Conservation (phyloP, 768 basidiomycete species). For the Mycena metata region DNA sequence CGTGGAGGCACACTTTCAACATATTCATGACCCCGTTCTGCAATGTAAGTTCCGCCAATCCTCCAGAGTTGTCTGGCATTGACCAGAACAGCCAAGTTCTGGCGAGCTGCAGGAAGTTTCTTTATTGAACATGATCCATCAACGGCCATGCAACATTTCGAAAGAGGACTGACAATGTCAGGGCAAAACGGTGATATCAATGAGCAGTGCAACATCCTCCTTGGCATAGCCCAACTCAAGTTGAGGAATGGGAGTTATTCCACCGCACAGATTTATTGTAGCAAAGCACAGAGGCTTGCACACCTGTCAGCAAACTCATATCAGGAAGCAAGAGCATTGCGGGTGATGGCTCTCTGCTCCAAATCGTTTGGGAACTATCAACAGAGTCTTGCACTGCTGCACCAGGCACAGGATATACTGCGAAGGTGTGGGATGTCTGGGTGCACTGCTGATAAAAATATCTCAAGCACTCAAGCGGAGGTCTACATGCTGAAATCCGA, state of each 20-base stretch:
- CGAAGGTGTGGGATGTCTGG: background rate
- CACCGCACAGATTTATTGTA: background rate
- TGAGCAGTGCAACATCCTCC: background rate
- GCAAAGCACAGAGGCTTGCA: background rate
- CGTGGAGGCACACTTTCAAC: background rate
- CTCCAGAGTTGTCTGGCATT: background rate
- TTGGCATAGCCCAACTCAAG: background rate
- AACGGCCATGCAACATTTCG: background rate
- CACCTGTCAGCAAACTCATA: background rate
- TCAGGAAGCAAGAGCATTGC: background rate
- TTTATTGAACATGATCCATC: too few relatives aligned
- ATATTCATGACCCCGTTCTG: background rate
- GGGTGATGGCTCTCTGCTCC: background rate
- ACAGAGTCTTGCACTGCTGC: background rate
- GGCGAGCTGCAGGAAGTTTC: background rate
- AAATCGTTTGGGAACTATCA: background rate
- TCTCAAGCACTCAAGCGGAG: background rate
- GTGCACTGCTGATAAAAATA: background rate
- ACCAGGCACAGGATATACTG: background rate
- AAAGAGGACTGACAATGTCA: background rate
- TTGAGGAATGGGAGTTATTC: background rate
- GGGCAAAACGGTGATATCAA: background rate
- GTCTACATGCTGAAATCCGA: background rate
- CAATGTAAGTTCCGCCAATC: background rate
- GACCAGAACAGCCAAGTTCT: background rate